These are phyloP conservation scores for Rhizoclosmatium globosum DNA, from an alignment of 192 early-diverging fungal species.

Conservation along the genomic window DNA sequence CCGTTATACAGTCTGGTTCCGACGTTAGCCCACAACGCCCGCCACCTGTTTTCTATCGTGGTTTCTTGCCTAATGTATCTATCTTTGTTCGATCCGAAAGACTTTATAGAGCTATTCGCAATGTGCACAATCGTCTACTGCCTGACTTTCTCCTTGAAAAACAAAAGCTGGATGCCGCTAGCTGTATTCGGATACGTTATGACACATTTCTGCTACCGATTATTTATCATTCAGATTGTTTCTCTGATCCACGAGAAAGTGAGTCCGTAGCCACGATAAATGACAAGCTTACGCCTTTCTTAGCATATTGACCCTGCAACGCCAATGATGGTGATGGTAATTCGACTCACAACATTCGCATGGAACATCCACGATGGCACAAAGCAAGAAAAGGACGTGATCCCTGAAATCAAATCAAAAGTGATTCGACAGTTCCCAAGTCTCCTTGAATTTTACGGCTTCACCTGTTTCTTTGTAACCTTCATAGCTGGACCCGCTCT, in stretches of 20 bases:
- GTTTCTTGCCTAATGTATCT: slow-evolving; percentile 40
- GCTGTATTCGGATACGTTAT: slow-evolving; percentile 46
- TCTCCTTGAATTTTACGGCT: slow-evolving; percentile 82
- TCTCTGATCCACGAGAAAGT: neutral
- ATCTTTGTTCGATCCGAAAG: slow-evolving; percentile 43
- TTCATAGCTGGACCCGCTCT: slow-evolving; percentile 73
- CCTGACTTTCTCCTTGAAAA: slow-evolving; percentile 2
- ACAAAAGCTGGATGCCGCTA: slow-evolving; percentile 38
- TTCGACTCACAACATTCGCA: slow-evolving; percentile 88
- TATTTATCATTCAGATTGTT: slow-evolving; percentile 15
- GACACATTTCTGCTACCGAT: slow-evolving; percentile 44
- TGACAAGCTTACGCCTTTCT: slow-evolving; percentile 24
- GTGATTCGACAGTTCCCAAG: slow-evolving; percentile 69
- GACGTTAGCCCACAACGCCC: neutral
- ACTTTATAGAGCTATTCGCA: slow-evolving; percentile 46
- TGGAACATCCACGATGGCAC: slow-evolving; percentile 85
- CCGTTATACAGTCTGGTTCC: slow-evolving; percentile 10
- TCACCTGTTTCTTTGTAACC: slow-evolving; percentile 86
- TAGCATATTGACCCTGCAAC: slow-evolving; percentile 86
- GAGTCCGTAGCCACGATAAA: neutral
- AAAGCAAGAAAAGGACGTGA: slow-evolving; percentile 57
- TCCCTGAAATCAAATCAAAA: slow-evolving; percentile 70
- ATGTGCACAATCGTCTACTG: slow-evolving; percentile 37
- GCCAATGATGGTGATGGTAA: slow-evolving; percentile 93
- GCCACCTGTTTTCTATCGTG: slow-evolving; percentile 56